Evolutionary conservation across 768 basidiomycete species (phyloP).

Genomic region (Sarcomyxa edulis): DNA sequence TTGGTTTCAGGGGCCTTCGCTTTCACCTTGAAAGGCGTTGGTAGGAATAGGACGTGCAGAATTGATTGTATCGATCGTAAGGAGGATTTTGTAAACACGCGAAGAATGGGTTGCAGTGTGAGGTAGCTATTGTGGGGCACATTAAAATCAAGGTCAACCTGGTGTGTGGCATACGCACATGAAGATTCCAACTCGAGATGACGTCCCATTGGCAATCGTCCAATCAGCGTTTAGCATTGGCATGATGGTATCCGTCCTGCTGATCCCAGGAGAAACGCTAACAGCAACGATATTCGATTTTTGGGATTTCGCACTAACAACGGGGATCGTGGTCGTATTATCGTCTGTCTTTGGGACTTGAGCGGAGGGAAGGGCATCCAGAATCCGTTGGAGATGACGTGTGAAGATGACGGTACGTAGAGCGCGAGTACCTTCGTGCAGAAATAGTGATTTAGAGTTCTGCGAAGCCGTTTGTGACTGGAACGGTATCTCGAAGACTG

Average conservation of each 20-base stretch:
- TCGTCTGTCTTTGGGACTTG: conserved; percentile 29
- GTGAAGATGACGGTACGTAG: conserved; percentile 60
- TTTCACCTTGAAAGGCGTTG: conserved; percentile 67
- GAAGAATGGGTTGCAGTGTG: conserved; percentile 58
- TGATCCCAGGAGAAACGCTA: conserved; percentile 72
- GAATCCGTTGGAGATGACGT: conserved; percentile 76
- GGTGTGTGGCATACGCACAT: conserved; percentile 35
- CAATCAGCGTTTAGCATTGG: conserved; percentile 46
- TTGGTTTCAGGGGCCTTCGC: conserved; percentile 3
- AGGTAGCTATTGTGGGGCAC: conserved; percentile 46
- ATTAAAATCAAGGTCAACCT: conserved; percentile 22
- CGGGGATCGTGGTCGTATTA: conserved; percentile 18
- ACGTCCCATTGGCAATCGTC: conserved; percentile 23
- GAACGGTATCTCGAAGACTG: conserved; percentile 19
- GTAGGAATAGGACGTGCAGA: conserved; percentile 78
- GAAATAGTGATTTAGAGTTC: conserved; percentile 32
- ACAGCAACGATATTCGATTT: conserved; percentile 74
- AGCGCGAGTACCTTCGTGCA: conserved; percentile 61
- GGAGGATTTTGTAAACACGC: conserved; percentile 67
- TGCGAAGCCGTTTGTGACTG: conserved; percentile 3
- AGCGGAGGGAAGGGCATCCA: conserved; percentile 74
- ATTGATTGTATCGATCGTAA: conserved; percentile 62
- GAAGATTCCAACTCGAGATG: conserved; percentile 36
- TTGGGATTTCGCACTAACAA: conserved; percentile 38
- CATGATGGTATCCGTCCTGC: conserved; percentile 63